Evolutionary conservation across 768 basidiomycete species (phyloP), one percentile per base, ranked within the genome.

Genomic region (Podaxis rugospora): DNA sequence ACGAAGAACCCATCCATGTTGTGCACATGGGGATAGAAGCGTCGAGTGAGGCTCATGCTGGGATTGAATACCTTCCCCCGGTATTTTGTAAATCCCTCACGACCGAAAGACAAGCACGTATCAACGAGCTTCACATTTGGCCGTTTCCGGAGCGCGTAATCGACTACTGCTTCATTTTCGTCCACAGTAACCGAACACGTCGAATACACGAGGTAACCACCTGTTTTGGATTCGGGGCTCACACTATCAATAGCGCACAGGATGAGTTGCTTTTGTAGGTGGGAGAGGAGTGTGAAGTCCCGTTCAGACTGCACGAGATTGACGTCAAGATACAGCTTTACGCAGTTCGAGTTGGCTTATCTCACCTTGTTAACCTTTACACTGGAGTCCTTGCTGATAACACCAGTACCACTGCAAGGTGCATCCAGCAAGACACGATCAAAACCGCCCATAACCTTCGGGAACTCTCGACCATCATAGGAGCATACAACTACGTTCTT

Each of bases 1-100:
- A 98, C 95, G 73, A 83, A 99, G 82, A 99, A 99, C 4, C 97
- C 97, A 72, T 99, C 97, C 95, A 98, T 97, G 75, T 99, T 99
- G 76, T 98, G 95, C 67, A 97, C 95, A 74, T 98, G 95, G 14
- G 95, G 92, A 71, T 95, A 96, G 73, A 94, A 96, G 63, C 97
- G 79, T 66, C 94, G 79, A 18, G 97, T 97, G 65, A 96, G 74
- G 63, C 78, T 81, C 67, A 99, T 71, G 64, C 83, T 90, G 36
- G 89, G 80, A 71, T 87, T 81, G 76, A 98, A 98, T 32, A 75
- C 83, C 81, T 95, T 98, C 21, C 96, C 97, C 55, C 93, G 87
- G 78, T 88, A 98, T 62, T 82, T 85, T 35, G 88, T 91, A 75
- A 89, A 98, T 5, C 97, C 97, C 70, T 93, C 90, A 28, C 89